Evolutionary conservation across 306 rosid genomes (phyloP).

Genomic region (Ormosia emarginata): DNA sequence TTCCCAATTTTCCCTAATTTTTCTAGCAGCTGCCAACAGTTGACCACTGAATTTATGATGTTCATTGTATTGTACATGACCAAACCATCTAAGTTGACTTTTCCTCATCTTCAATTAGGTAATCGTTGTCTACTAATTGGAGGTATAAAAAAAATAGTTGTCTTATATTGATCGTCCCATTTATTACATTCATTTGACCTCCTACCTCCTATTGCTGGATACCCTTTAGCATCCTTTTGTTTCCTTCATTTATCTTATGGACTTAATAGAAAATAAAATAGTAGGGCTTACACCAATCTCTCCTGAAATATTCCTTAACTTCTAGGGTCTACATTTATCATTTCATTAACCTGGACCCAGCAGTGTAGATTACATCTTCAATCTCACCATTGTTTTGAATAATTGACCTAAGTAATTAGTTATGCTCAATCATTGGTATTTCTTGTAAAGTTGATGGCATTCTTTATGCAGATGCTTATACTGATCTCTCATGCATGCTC

Average conservation of each 20-base stretch:
- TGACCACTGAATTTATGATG: not conserved
- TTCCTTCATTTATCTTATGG: slow-evolving; percentile 6
- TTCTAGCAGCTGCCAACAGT: not conserved
- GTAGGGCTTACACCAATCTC: not conserved
- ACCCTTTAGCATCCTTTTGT: slow-evolving; percentile 1
- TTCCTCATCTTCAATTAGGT: not conserved
- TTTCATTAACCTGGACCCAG: not conserved
- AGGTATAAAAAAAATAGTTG: not conserved
- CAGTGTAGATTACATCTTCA: not conserved
- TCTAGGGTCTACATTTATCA: not conserved
- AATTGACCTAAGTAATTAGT: slow-evolving; percentile 1
- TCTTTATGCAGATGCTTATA: not conserved
- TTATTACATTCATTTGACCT: not conserved
- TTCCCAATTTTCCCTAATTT: not conserved
- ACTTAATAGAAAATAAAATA: not conserved
- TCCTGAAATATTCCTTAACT: not conserved
- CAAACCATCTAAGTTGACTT: slow-evolving; percentile 1
- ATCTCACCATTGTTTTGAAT: not conserved
- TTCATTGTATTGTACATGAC: slow-evolving; percentile 1
- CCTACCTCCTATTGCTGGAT: not conserved
- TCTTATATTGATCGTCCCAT: not conserved
- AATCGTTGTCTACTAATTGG: not conserved
- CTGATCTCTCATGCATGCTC: not conserved
- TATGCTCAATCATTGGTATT: not conserved
- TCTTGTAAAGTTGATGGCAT: not conserved